phyloP scores from a whole-genome alignment of 257 asterid species.

The Lantana camara region DNA sequence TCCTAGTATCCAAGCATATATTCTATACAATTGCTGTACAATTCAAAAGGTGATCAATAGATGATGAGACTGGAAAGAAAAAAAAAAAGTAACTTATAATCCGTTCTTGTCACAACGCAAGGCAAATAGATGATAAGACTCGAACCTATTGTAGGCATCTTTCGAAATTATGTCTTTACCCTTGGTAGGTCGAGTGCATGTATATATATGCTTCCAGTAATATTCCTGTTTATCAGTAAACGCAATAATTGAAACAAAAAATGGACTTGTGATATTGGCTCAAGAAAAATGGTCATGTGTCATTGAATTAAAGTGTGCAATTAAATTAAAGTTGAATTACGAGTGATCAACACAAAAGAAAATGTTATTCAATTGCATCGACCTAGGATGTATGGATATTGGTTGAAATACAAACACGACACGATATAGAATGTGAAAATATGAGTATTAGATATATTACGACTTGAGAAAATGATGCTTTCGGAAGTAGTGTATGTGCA shows the following conservation, averaged over 20 bases:
- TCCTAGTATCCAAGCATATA: not conserved
- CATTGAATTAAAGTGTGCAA: not conserved
- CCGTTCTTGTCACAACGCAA: constrained; percentile 5
- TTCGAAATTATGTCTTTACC: not conserved
- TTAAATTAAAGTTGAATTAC: no score
- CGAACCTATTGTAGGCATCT: not conserved
- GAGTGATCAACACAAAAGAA: not conserved
- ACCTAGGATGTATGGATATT: not conserved
- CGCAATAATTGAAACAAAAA: not conserved
- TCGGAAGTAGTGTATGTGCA: not conserved
- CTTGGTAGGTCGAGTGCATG: not conserved
- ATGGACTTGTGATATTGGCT: constrained; percentile 12
- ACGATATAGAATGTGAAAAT: no score
- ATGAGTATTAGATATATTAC: no score
- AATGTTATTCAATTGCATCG: constrained; percentile 13
- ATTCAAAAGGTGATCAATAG: not conserved
- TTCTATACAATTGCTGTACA: not conserved
- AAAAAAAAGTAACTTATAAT: not conserved
- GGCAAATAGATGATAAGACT: not conserved
- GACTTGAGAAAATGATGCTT: no score
- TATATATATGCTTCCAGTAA: not conserved
- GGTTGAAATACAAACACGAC: no score
- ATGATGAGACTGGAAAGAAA: not conserved
- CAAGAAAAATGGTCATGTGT: not conserved
- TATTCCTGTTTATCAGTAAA: no score